Evolutionary conservation across 1,284 basidiomycete genomes (phyloP).

Genomic region (Cryptococcus sp.): DNA sequence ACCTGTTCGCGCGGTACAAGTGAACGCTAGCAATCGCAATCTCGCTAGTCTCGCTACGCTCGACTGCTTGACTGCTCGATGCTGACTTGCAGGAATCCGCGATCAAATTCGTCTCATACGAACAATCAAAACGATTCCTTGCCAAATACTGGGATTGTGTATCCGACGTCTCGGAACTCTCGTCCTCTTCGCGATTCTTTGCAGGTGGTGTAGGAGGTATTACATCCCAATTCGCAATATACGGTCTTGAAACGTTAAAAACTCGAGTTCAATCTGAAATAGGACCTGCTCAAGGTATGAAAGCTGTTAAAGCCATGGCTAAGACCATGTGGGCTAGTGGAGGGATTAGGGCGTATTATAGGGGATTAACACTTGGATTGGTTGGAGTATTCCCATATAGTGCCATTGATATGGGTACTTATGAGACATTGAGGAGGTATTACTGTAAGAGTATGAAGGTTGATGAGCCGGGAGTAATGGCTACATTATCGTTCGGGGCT

Average conservation of each 20-base stretch:
- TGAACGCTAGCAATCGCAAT: too few relatives aligned
- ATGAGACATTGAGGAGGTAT: slow-evolving; percentile 80
- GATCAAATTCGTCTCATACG: slow-evolving; percentile 97
- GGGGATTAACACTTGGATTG: slow-evolving; percentile 84
- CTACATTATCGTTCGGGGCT: slow-evolving; percentile 79
- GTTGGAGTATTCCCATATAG: slow-evolving; percentile 83
- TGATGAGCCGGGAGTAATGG: slow-evolving; percentile 77
- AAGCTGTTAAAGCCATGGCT: slow-evolving; percentile 58
- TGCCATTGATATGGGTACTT: slow-evolving; percentile 93
- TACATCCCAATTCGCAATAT: slow-evolving; percentile 73
- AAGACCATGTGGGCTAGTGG: slow-evolving; percentile 71
- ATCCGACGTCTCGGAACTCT: slow-evolving; percentile 83
- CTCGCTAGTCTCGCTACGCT: too few relatives aligned
- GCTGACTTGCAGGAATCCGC: slow-evolving; percentile 65
- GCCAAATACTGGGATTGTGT: slow-evolving; percentile 88
- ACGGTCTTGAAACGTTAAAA: slow-evolving; percentile 54
- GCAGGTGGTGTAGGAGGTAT: slow-evolving; percentile 95
- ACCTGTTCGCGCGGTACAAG: too few relatives aligned
- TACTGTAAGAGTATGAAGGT: slow-evolving; percentile 74
- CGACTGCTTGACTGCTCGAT: not conserved
- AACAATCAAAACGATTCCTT: slow-evolving; percentile 90
- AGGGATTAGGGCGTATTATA: slow-evolving; percentile 78
- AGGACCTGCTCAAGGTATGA: slow-evolving; percentile 56
- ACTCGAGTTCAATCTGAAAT: slow-evolving; percentile 91
- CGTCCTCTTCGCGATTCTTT: slow-evolving; percentile 85